Evolutionary conservation across 208 protist species (phyloP).

Genomic region (Porcisia deanei): DNA sequence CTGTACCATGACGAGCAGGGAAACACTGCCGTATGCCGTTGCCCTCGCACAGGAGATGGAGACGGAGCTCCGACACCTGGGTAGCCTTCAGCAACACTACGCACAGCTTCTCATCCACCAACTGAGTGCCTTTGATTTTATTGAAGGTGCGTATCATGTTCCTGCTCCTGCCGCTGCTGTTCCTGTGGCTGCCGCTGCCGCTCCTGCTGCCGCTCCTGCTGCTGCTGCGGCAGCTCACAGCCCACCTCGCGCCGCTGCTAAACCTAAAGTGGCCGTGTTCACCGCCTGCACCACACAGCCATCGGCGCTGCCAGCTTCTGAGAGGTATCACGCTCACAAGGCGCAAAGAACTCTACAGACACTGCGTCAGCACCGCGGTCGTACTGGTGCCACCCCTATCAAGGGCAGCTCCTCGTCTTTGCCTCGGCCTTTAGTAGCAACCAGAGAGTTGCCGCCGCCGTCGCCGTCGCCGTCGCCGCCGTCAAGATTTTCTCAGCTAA

Average conservation of each 20-base stretch:
- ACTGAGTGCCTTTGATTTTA: slow-evolving; percentile 16
- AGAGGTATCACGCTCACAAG: not conserved
- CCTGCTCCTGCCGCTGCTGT: not conserved
- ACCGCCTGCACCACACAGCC: not conserved
- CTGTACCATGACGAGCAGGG: not conserved
- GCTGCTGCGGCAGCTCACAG: not conserved
- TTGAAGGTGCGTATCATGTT: not conserved
- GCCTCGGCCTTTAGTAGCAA: not conserved
- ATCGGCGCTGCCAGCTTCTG: not conserved
- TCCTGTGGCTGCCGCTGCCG: not conserved
- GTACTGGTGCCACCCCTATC: not conserved
- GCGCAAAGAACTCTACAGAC: not conserved
- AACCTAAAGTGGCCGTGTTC: not conserved
- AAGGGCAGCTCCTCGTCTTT: not conserved
- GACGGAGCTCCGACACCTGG: slow-evolving; percentile 17
- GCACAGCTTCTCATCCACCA: slow-evolving; percentile 14
- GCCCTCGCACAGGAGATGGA: slow-evolving; percentile 23
- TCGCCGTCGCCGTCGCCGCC: not conserved
- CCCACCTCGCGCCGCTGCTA: not conserved
- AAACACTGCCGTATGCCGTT: slow-evolving; percentile 10
- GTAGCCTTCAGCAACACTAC: slow-evolving; percentile 19
- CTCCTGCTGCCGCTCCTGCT: not conserved
- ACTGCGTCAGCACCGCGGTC: not conserved
- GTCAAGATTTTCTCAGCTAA: not conserved
- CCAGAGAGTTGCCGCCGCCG: not conserved